Percentiles rank a stretch among this genome's conserved stretches.
These are phyloP conservation scores for Colletotrichum coccodes DNA, from an alignment of 2,329 filamentous ascomycete species.

Conservation along the genomic window DNA sequence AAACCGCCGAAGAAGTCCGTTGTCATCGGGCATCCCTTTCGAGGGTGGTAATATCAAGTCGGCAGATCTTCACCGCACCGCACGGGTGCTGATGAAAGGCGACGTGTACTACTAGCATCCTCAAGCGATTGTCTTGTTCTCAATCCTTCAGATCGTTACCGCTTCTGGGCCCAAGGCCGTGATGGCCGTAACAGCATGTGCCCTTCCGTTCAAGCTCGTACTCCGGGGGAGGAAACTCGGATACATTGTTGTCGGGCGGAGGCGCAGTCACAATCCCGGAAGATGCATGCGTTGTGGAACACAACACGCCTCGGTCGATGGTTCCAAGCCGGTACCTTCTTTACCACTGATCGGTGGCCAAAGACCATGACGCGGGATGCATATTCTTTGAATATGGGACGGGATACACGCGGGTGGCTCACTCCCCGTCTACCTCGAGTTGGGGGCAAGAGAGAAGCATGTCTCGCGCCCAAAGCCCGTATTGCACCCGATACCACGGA, in stretches of 20 bases:
- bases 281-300: not conserved
- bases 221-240: not conserved
- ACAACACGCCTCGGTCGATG: not conserved
- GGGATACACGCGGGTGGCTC: not conserved
- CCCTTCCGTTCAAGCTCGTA: not conserved
- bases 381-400: not conserved
- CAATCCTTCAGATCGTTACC: too few relatives aligned
- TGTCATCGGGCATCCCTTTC: conserved; percentile 56
- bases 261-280: not conserved
- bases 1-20: conserved; percentile 44
- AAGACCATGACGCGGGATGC: not conserved
- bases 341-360: not conserved
- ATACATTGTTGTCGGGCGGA: not conserved
- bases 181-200: not conserved
- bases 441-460: not conserved
- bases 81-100: conserved; percentile 60
- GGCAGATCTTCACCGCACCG: conserved; percentile 58
- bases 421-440: not conserved
- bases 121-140: not conserved
- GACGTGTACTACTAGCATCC: conserved; percentile 53
- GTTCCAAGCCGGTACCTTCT: not conserved
- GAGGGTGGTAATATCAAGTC: conserved; percentile 52
- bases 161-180: not conserved
- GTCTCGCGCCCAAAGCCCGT: not conserved
- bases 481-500: not conserved